Evolutionary conservation across 495 filamentous ascomycete species (phyloP).

Genomic region (Daldinia bambusicola): DNA sequence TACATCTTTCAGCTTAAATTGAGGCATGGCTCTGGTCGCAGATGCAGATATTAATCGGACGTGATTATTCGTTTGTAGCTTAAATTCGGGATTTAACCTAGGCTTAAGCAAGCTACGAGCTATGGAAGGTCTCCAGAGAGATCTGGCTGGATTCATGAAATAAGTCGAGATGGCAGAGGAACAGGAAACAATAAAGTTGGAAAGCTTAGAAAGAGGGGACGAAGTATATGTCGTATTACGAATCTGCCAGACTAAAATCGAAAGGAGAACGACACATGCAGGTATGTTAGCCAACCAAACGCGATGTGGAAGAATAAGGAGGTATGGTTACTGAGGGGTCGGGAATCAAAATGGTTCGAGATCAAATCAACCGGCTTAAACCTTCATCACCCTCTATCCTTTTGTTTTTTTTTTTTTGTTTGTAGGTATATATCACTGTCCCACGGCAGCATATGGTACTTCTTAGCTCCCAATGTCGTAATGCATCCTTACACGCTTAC

Average conservation of each 20-base stretch:
- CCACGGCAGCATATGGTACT: neutral
- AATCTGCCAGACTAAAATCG: constrained; percentile 19
- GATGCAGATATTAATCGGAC: constrained; percentile 36
- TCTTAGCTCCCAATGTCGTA: constrained; percentile 18
- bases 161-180: neutral
- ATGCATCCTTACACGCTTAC: constrained; percentile 18
- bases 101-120: constrained; percentile 22
- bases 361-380: constrained; percentile 19
- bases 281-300: constrained; percentile 21
- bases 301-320: constrained; percentile 8
- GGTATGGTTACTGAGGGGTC: constrained; percentile 22
- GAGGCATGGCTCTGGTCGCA: constrained; percentile 59
- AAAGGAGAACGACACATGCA: constrained; percentile 11
- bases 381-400: neutral
- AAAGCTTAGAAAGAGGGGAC: neutral
- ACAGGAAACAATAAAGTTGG: neutral
- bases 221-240: constrained; percentile 22
- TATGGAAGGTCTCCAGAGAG: constrained; percentile 26
- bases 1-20: constrained; percentile 89
- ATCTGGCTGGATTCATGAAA: constrained; percentile 46
- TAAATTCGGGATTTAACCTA: constrained; percentile 10
- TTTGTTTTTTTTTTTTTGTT: too few species aligned
- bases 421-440: neutral
- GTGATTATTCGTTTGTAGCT: constrained; percentile 11
- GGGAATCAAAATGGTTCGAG: constrained; percentile 20